Evolutionary conservation across 176 grass and related monocot species (phyloP), one percentile per base, ranked within the genome.

Genomic region (Raddia guianensis): DNA sequence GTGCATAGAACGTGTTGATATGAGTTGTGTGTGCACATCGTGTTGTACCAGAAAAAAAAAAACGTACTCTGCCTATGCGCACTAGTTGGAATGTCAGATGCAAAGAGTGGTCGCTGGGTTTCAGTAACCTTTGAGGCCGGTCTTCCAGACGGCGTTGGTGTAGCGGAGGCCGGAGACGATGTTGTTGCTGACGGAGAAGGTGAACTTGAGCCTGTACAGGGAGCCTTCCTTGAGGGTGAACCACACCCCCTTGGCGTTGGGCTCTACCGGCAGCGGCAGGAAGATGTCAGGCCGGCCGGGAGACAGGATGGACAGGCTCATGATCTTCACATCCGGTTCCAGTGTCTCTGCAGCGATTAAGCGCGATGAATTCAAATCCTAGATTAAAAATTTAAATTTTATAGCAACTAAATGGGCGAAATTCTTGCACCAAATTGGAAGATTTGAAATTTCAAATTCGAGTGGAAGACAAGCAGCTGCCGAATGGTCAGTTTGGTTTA

Each of bases 141-240:
- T 91, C 83, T 99, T 99, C 97, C 97, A 99, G 72, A 99, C 93
- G 49, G 89, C 88, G 89, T 96, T 99, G 72, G 93, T 95, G 86
- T 99, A 99, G 15, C 84, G 86, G 57, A 99, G 91, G 64, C 97
- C 97, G 71, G 93, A 93, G 82, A 99, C 97, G 72, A 99, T 99
- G 76, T 99, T 99, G 80, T 91, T 90, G 81, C 46, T 84, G 82
- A 99, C 90, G 42, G 86, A 86, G 75, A 99, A 96, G 91, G 89
- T 84, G 93, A 99, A 99, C 82, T 95, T 99, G 84, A 99, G 97
- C 51, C 76, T 84, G 91, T 96, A 95, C 11, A 45, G 79, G 80
- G 90, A 93, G 19, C 97, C 93, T 62, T 99, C 97, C 82, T 99
- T 99, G 46, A 99, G 76, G 54, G 93, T 93, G 82, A 99, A 99